Evolutionary conservation across 2,329 filamentous ascomycete genomes (phyloP), one percentile per base, ranked within the genome.

Genomic region (Calonectria hongkongensis): DNA sequence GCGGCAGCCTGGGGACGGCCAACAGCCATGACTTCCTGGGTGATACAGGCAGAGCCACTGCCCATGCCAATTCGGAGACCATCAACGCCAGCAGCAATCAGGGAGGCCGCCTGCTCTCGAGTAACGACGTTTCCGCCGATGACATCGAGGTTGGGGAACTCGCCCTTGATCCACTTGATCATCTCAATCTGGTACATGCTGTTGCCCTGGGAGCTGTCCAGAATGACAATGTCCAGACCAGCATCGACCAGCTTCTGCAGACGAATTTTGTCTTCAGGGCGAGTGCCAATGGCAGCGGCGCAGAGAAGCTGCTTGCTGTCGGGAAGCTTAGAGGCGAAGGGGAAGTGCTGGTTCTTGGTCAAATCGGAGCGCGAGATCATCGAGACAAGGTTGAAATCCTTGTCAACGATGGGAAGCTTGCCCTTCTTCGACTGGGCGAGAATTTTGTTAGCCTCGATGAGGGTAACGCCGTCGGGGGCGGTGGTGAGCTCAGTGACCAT

Each of bases 71-170:
- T 99, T 84, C 97, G 95, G 79, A 99, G 92, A 84, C 97, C 97
- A 84, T 99, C 97, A 72, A 95, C 96, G 83, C 97, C 97, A 78
- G 96, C 97, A 74, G 94, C 95, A 81, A 99, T 98, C 78, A 99
- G 88, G 75, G 91, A 88, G 66, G 97, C 97, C 78, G 97, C 97
- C 89, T 99, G 97, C 84, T 98, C 96, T 68, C 96, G 93, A 70
- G 97, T 99, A 81, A 99, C 97, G 79, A 99, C 97, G 87, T 99
- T 99, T 87, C 97, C 97, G 83, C 94, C 97, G 83, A 99, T 98
- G 83, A 99, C 97, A 80, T 99, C 96, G 75, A 99, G 89, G 63
- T 89, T 87, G 39, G 96, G 95, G 88, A 93, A 96, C 79, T 93
- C 94, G 79, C 93, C 85, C 90, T 99, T 99, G 88, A 97, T 90